Percentiles rank a stretch among this genome's conserved stretches.
Evolutionary conservation across 495 filamentous ascomycete species (phyloP).

Genomic region (Mycothermus thermophilus): DNA sequence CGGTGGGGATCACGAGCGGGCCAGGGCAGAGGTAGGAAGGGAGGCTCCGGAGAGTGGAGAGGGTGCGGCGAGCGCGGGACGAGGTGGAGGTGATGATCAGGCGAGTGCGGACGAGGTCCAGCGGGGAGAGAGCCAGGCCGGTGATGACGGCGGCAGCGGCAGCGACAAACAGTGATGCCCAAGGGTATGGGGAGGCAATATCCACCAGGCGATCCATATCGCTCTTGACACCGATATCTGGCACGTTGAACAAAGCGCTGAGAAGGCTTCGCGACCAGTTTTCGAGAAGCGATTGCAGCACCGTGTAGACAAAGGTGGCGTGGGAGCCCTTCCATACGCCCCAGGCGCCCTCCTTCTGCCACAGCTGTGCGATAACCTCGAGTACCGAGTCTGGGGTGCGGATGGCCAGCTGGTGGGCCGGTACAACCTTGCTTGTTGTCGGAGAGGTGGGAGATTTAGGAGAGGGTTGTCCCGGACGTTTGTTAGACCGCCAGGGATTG

Average conservation of each 20-base stretch:
- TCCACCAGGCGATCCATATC: conserved; percentile 37
- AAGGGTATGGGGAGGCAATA: conserved; percentile 57
- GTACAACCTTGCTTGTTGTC: conserved; percentile 18
- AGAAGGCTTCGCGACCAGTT: conserved; percentile 75
- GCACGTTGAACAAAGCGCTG: conserved; percentile 68
- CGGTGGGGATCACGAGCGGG: conserved; percentile 61
- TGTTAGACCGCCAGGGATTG: too few species aligned
- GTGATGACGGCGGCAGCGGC: conserved; percentile 71
- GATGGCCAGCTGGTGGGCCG: conserved; percentile 51
- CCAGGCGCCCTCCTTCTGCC: conserved; percentile 77
- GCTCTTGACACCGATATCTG: conserved; percentile 54
- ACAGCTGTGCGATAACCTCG: conserved; percentile 69
- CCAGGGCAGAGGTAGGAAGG: conserved; percentile 63
- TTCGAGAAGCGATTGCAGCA: conserved; percentile 73
- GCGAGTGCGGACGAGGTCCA: conserved; percentile 79
- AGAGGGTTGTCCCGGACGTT: too few species aligned
- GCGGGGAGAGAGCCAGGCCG: conserved; percentile 63
- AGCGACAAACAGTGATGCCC: conserved; percentile 60
- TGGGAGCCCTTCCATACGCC: conserved; percentile 93
- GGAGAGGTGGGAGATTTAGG: too few species aligned
- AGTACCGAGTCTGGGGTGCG: conserved; percentile 58
- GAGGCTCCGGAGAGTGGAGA: conserved; percentile 59
- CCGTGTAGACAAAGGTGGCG: conserved; percentile 73
- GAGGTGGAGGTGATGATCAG: conserved; percentile 64
- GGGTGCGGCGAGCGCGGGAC: conserved; percentile 53